Evolutionary conservation across 31 red algal genomes (phyloP), one percentile per base, ranked within the genome.

Genomic region (Endocladia muricata): DNA sequence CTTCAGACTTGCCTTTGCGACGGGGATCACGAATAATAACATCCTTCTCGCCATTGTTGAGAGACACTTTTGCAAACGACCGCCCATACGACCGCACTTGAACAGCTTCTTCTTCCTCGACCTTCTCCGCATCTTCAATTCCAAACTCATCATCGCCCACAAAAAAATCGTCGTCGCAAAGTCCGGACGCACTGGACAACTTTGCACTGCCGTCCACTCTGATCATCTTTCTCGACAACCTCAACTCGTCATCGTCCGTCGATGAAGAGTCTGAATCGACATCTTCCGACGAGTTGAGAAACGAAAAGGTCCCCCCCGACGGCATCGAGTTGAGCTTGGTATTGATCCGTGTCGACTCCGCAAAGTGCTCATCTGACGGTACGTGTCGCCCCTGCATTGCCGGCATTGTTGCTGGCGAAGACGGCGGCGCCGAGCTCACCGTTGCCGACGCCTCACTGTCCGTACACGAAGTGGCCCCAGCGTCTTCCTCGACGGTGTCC

Each of bases 261-360:
- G 44, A 37, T 4, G 19, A 15, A 54, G 25, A 49, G 22, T 21
- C 63, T 13, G 65, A 57, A 7, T 37, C 32, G 29, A 84, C 70
- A 55, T 84, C 81, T 29, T 84, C 81, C 19, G 70, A 75, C 2
- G 81, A 84, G 48, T 84, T 84, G 58, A 84, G 65, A 32, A 75
- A 84, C 23, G 69, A 75, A 54, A 84, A 75, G 40, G 69, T 70
- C 15, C 81, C 81, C 2, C 81, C 81, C 19, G 81, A 84, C 5
- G 81, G 81, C 41, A 84, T 65, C 7, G 81, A 84, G 41, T 75
- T 76, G 30, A 84, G 70, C 29, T 67, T 61, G 19, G 81, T 74
- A 71, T 74, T 74, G 61, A 84, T 61, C 17, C 81, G 81, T 15
- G 69, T 74, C 21, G 61, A 75, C 30, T 71, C 9, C 5, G 57